Evolutionary conservation across 202 grass and related monocot species (phyloP), one percentile per base, ranked within the genome.

Genomic region (Musa balbisiana): DNA sequence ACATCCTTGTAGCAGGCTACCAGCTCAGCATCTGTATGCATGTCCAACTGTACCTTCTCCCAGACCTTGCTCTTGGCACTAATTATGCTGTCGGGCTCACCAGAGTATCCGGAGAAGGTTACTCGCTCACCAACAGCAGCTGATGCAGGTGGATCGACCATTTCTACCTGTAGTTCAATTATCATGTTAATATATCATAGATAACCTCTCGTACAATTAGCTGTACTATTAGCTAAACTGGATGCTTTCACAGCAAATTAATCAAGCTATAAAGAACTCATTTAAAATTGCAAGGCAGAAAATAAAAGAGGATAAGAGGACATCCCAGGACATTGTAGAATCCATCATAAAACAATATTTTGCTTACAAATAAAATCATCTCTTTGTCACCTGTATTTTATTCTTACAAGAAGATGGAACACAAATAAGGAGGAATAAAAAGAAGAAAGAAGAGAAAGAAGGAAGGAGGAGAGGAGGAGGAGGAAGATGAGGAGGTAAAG

Each of bases 1-100:
- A 79, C 90, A 76, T 84, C 87, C 63, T 87, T 92, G 87, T 89
- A 92, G 64, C 83, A 91, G 52, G 91, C 91, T 76, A 92, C 88
- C 2, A 90, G 74, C 58, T 89, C 81, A 10, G 76, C 83, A 78
- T 92, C 85, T 52, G 85, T 89, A 68, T 85, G 95, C 53, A 99
- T 64, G 17, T 92, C 87, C 15, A 79, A 85, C 2, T 90, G 84
- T 10, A 94, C 10, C 81, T 90, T 99, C 80, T 94, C 95, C 89
- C 95, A 99, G 11, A 85, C 79, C 85, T 99, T 90, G 77, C 88
- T 89, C 73, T 97, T 97, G 19, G 86, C 91, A 65, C 83, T 91
- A 16, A 90, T 69, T 64, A 88, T 79, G 58, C 72, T 77, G 78
- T 94, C 88, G 0, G 91, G 87, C 59, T 92, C 91, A 1, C 87